Conservation (phyloP, 352 stramenopile species). For the Pythium diclinum region DNA sequence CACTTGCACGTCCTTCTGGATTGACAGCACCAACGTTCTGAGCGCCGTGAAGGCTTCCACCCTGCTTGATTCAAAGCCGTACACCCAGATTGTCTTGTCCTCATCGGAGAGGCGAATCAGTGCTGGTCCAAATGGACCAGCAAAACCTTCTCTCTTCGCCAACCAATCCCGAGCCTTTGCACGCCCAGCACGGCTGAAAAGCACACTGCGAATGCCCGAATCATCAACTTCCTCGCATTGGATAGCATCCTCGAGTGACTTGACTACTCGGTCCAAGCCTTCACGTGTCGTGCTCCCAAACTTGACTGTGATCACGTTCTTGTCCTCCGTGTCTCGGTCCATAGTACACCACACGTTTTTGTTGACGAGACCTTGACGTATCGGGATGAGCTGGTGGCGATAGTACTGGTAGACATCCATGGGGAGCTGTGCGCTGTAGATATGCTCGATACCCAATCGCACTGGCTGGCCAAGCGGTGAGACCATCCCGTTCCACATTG, state of each 20-base stretch:
- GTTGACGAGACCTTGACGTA: neutral
- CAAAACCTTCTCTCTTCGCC: neutral
- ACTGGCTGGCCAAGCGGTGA: slow-evolving; percentile 20
- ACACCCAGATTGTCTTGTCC: slow-evolving; percentile 6
- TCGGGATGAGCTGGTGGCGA: neutral
- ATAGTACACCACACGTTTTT: slow-evolving; percentile 1
- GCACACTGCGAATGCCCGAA: neutral
- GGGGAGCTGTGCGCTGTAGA: slow-evolving; percentile 14
- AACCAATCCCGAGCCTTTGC: slow-evolving; percentile 13
- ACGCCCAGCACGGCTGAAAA: slow-evolving; percentile 14
- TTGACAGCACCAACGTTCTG: neutral
- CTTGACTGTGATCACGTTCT: slow-evolving; percentile 18
- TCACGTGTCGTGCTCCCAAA: slow-evolving; percentile 1
- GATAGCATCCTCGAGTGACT: slow-evolving; percentile 4
- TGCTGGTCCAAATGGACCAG: neutral
- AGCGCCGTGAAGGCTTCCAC: neutral
- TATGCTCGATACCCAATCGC: slow-evolving; percentile 20
- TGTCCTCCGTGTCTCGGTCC: neutral
- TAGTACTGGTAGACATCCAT: slow-evolving; percentile 16
- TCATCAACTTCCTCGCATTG: slow-evolving; percentile 11
- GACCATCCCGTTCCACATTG: neutral
- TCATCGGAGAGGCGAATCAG: neutral
- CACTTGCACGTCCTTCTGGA: slow-evolving; percentile 17
- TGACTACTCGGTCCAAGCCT: slow-evolving; percentile 3
- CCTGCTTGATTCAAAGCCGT: neutral